Evolutionary conservation across 495 filamentous ascomycete genomes (phyloP).

Genomic region (Penicillium simplicissimum): DNA sequence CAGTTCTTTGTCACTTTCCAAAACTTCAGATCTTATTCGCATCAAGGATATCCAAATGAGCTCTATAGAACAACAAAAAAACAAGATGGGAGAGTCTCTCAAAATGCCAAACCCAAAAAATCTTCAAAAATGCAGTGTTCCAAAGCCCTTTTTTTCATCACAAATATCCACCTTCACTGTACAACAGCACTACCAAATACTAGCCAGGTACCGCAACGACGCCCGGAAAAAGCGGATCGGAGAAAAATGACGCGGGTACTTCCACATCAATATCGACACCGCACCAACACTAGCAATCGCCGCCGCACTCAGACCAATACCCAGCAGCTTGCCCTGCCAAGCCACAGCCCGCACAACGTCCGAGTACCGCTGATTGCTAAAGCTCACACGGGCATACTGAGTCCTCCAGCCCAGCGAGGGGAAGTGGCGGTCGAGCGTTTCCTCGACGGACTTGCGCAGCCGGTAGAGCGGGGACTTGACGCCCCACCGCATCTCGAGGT

Average conservation of each 20-base stretch:
- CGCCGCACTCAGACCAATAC: slow-evolving; percentile 32
- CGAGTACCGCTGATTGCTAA: slow-evolving; percentile 87
- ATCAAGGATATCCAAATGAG: not conserved
- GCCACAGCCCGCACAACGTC: slow-evolving; percentile 70
- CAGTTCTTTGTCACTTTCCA: not conserved
- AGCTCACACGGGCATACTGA: slow-evolving; percentile 90
- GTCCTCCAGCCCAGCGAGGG: slow-evolving; percentile 83
- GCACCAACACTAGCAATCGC: slow-evolving; percentile 27
- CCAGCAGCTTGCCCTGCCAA: slow-evolving; percentile 65
- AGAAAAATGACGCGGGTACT: slow-evolving; percentile 26
- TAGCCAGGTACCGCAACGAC: not conserved
- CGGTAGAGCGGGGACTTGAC: slow-evolving; percentile 76
- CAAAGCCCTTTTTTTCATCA: not conserved
- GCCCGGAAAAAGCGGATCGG: slow-evolving; percentile 12
- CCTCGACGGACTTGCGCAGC: slow-evolving; percentile 81
- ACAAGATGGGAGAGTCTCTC: slow-evolving; percentile 1
- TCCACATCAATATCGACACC: slow-evolving; percentile 37
- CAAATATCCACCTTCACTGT: not conserved
- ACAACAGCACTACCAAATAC: not conserved
- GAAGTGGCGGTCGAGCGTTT: slow-evolving; percentile 72
- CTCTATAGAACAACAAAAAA: not conserved
- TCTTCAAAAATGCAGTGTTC: not conserved
- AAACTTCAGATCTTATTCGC: not conserved
- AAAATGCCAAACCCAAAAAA: not conserved
- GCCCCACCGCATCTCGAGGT: slow-evolving; percentile 85